Conservation (phyloP, 768 basidiomycete species). For the Leccinum boreale region DNA sequence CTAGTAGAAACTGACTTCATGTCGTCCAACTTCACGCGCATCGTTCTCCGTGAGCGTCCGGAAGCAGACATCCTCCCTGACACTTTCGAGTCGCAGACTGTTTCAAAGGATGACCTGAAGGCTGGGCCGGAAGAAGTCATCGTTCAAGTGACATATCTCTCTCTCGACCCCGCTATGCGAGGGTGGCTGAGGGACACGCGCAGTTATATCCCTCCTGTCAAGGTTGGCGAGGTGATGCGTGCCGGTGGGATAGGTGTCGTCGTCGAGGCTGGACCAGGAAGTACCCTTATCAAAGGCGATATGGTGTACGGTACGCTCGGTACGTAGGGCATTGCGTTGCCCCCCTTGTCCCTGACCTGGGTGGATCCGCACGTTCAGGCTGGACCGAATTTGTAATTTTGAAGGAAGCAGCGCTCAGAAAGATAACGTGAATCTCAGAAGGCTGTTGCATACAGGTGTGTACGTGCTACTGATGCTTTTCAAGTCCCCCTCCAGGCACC, state of each 20-base stretch:
- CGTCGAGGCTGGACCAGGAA: constrained; percentile 51
- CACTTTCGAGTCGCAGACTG: constrained; percentile 66
- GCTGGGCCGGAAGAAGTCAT: constrained; percentile 55
- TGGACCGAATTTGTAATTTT: constrained; percentile 76
- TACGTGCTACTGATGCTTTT: not conserved
- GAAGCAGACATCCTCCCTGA: constrained; percentile 59
- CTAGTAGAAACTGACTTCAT: constrained; percentile 5
- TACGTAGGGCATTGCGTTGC: constrained; percentile 30
- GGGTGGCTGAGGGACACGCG: constrained; percentile 73
- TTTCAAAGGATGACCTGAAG: constrained; percentile 49
- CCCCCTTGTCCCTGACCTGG: not conserved
- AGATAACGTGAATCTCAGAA: constrained; percentile 49
- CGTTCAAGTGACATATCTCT: constrained; percentile 76
- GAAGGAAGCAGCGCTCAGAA: constrained; percentile 47
- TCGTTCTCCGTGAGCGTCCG: constrained; percentile 79
- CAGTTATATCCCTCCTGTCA: constrained; percentile 67
- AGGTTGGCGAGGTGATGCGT: constrained; percentile 81
- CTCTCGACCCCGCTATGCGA: constrained; percentile 88
- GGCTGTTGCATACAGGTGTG: not conserved
- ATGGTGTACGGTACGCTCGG: constrained; percentile 61
- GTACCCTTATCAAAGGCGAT: constrained; percentile 61
- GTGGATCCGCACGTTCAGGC: constrained; percentile 37
- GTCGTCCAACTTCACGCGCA: constrained; percentile 48
- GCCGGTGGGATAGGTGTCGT: constrained; percentile 66
- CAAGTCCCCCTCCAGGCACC: constrained; percentile 56